A percentile compares a stretch with the other conserved stretches of the same genome.
Conservation (phyloP, 306 rosid genomes). For the Rosa lucieae region DNA sequence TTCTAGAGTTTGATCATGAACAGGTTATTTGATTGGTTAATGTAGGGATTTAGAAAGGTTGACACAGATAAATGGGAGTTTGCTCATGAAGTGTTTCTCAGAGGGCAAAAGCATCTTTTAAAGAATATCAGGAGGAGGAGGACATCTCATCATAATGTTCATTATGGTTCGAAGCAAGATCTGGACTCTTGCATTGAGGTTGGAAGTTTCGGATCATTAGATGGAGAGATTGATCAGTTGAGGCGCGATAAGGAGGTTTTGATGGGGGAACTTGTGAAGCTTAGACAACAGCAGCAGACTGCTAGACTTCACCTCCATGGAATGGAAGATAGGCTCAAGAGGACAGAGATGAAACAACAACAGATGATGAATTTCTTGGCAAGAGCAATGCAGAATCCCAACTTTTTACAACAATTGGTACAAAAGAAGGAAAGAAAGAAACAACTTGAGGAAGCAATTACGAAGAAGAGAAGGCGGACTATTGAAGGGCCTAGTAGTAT, state of each 20-base stretch:
- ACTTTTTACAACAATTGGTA: slow-evolving; percentile 49
- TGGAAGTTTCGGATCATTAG: slow-evolving; percentile 60
- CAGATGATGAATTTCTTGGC: slow-evolving; percentile 73
- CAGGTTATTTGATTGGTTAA: slow-evolving; percentile 26
- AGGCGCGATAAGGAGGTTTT: slow-evolving; percentile 65
- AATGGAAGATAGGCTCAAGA: slow-evolving; percentile 59
- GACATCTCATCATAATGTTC: slow-evolving; percentile 30
- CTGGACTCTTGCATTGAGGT: slow-evolving; percentile 66
- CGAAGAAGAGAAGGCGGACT: slow-evolving; percentile 51
- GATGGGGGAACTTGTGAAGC: slow-evolving; percentile 69
- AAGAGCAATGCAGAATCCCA: slow-evolving; percentile 68
- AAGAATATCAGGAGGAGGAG: slow-evolving; percentile 73
- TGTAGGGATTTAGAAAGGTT: slow-evolving; percentile 85
- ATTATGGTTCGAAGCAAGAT: slow-evolving; percentile 39
- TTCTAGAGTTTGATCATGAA: slow-evolving; percentile 23
- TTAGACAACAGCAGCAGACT: slow-evolving; percentile 66
- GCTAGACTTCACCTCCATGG: slow-evolving; percentile 43
- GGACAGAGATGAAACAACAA: slow-evolving; percentile 60
- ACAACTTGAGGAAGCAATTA: slow-evolving; percentile 45
- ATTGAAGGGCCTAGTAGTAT: slow-evolving; percentile 44
- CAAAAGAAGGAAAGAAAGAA: slow-evolving; percentile 50
- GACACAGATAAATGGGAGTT: slow-evolving; percentile 89
- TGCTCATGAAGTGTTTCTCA: slow-evolving; percentile 79
- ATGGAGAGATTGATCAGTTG: slow-evolving; percentile 54
- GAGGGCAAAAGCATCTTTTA: slow-evolving; percentile 70